Conservation (phyloP, 2,329 filamentous ascomycete species). For the Fusarium palustre region DNA sequence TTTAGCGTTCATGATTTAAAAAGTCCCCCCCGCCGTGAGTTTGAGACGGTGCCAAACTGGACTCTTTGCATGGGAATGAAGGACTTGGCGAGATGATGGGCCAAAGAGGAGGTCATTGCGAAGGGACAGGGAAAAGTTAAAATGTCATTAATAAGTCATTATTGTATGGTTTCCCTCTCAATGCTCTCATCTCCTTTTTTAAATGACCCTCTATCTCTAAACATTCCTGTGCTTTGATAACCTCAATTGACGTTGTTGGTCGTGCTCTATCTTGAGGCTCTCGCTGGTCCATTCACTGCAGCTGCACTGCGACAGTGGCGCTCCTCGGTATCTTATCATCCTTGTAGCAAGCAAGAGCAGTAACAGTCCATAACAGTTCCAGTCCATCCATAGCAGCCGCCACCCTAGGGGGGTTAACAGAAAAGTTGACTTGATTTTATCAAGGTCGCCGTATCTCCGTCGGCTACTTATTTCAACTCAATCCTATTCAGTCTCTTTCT, state of each 20-base stretch:
- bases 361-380: background rate
- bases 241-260: slow-evolving; percentile 19
- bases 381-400: slow-evolving; percentile 5
- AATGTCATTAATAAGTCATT: slow-evolving; percentile 30
- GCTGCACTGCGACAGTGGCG: slow-evolving; percentile 35
- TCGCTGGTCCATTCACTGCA: slow-evolving; percentile 20
- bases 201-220: slow-evolving; percentile 15
- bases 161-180: background rate
- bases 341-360: slow-evolving; percentile 21
- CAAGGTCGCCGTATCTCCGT: slow-evolving; percentile 20
- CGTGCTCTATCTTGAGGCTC: slow-evolving; percentile 34
- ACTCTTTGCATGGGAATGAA: slow-evolving; percentile 18
- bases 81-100: slow-evolving; percentile 30
- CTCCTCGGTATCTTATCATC: slow-evolving; percentile 30
- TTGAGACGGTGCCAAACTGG: slow-evolving; percentile 9
- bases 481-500: slow-evolving; percentile 8
- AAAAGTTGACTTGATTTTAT: slow-evolving; percentile 29
- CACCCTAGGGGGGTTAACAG: slow-evolving; percentile 18
- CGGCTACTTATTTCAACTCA: slow-evolving; percentile 11
- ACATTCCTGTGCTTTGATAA: slow-evolving; percentile 40
- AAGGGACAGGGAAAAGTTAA: slow-evolving; percentile 28
- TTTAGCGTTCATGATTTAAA: slow-evolving; percentile 26
- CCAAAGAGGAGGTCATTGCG: slow-evolving; percentile 21
- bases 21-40: slow-evolving; percentile 28
- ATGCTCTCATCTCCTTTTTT: slow-evolving; percentile 20